Conservation (phyloP, 352 stramenopile genomes). For the Hyphochytrium catenoides region DNA sequence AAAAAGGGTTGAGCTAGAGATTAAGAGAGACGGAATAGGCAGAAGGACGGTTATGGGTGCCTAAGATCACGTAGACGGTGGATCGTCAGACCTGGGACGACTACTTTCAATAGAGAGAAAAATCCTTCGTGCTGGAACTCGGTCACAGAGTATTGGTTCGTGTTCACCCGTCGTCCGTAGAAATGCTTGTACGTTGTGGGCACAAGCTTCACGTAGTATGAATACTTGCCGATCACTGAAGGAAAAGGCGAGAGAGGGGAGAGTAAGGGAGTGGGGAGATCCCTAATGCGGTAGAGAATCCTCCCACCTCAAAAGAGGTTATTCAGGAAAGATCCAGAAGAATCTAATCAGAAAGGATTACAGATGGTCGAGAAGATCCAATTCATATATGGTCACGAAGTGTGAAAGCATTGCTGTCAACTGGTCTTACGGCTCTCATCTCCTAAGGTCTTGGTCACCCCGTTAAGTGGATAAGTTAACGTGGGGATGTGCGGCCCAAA, state of each 20-base stretch:
- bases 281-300: too few relatives aligned
- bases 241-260: too few relatives aligned
- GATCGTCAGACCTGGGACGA: too few relatives aligned
- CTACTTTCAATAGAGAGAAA: background rate
- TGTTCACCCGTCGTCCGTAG: constrained; percentile 28
- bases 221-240: constrained; percentile 59
- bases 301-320: constrained; percentile 2
- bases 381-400: too few relatives aligned
- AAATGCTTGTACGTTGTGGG: constrained; percentile 55
- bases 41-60: too few relatives aligned
- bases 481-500: constrained; percentile 47
- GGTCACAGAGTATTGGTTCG: constrained; percentile 65
- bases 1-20: too few relatives aligned
- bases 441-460: constrained; percentile 49
- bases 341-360: background rate
- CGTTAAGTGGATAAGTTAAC: constrained; percentile 57
- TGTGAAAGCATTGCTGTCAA: too few relatives aligned
- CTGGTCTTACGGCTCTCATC: constrained; percentile 31
- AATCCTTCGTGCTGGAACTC: constrained; percentile 23
- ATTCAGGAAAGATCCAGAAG: background rate
- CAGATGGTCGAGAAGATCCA: background rate
- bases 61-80: too few relatives aligned
- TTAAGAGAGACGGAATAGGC: too few relatives aligned
- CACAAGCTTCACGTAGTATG: constrained; percentile 62
- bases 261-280: too few relatives aligned